These are phyloP conservation scores for Infundibulicybe gibba DNA, from an alignment of 768 basidiomycete genomes.

Conservation along the genomic window DNA sequence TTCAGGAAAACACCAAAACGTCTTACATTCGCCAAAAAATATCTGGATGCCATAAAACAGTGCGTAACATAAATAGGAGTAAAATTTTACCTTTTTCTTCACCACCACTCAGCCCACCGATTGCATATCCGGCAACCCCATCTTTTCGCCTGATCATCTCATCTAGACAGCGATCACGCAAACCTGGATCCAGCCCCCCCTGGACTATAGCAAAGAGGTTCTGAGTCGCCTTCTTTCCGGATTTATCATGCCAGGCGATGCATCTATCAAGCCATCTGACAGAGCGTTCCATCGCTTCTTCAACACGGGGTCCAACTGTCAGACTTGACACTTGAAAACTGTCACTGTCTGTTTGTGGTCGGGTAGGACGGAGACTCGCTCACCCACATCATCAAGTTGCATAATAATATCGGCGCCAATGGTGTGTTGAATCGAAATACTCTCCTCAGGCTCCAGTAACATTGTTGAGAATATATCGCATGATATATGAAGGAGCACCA, in stretches of 20 bases:
- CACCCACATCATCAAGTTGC: slow-evolving; percentile 91
- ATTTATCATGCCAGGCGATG: slow-evolving; percentile 67
- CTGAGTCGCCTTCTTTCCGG: slow-evolving; percentile 62
- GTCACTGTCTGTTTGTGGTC: not conserved
- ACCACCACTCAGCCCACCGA: slow-evolving; percentile 87
- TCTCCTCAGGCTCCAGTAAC: slow-evolving; percentile 76
- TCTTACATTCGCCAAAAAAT: slow-evolving; percentile 82
- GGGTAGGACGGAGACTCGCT: slow-evolving; percentile 18
- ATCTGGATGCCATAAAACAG: slow-evolving; percentile 37
- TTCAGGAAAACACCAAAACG: not conserved
- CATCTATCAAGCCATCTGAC: slow-evolving; percentile 90
- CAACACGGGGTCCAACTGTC: slow-evolving; percentile 76
- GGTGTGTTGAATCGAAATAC: slow-evolving; percentile 84
- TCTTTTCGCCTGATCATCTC: slow-evolving; percentile 79
- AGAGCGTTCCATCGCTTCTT: slow-evolving; percentile 86
- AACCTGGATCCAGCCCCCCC: slow-evolving; percentile 70
- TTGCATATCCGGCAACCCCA: slow-evolving; percentile 84
- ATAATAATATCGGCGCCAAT: slow-evolving; percentile 95
- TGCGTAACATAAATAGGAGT: not conserved
- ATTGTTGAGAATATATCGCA: slow-evolving; percentile 2
- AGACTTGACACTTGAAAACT: slow-evolving; percentile 64
- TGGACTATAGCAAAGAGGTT: slow-evolving; percentile 93
- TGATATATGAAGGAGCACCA: slow-evolving; percentile 17
- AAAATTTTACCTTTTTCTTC: slow-evolving; percentile 75
- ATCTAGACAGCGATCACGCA: slow-evolving; percentile 74